Evolutionary conservation across 352 stramenopile genomes (phyloP), one percentile per base, ranked within the genome.

Genomic region (Pythium chondricola): DNA sequence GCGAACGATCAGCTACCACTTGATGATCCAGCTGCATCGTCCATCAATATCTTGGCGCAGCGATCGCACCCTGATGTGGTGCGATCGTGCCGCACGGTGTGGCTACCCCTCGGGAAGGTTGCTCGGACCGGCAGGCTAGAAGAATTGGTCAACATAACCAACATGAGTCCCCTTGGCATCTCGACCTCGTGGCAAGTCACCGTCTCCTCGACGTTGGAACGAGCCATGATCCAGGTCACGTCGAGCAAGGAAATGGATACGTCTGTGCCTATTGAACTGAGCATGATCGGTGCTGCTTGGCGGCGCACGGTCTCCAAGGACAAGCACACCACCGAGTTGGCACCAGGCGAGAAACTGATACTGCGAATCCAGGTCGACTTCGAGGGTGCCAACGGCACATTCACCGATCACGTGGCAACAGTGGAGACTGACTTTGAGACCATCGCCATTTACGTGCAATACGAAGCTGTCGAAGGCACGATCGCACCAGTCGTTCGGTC

Each of bases 161-260:
- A 84, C 45, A 26, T 61, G 30, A 83, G 82, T 46, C 72, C 74
- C 0, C n/a, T n/a, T n/a, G n/a, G n/a, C n/a, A n/a, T n/a, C n/a
- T n/a, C n/a, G n/a, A 53, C 78, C 2, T 52, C 61, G 25, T 30
- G 75, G 14, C 41, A 51, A 9, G 14, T 85, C 11, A 18, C 35
- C 6, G 9, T 20, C 6, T 7, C 35, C 29, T 33, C 29, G 29
- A 13, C 7, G 8, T 13, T 33, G 7, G 7, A 13, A 8, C 13
- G 8, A 13, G 29, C 8, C 7, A 33, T 33, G 29, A 13, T 22
- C 35, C 13, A 27, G 7, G 42, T 14, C 4, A 41, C 26, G 1
- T 18, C 35, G 8, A 20, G 7, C 27, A 18, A 33, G n/a, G 21
- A 45, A 16, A 22, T 20, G 13, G 38, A 48, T 35, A 17, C 21